Conservation (phyloP, 164 flowering plant species). For the Annona cherimola region DNA sequence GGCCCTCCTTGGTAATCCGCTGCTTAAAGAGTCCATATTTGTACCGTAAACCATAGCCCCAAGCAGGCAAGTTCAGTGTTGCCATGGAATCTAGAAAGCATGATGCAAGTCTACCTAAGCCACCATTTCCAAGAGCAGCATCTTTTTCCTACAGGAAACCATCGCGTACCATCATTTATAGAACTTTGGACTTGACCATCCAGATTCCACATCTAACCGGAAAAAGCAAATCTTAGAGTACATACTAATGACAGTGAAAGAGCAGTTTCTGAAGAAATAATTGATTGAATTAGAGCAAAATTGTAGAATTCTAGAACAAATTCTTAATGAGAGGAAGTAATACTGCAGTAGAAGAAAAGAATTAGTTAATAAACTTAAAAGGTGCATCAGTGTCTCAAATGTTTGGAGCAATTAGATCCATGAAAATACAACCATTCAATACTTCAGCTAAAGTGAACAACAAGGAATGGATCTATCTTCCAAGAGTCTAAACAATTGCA, state of each 20-base stretch:
- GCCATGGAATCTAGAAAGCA: constrained; percentile 98
- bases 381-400: background rate
- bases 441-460: background rate
- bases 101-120: constrained; percentile 96
- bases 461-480: background rate
- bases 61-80: constrained; percentile 89
- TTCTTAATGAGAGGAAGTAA: background rate
- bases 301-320: background rate
- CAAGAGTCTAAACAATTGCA: background rate
- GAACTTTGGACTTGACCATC: background rate
- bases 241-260: background rate
- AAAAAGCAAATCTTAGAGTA: background rate
- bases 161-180: background rate
- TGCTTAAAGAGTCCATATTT: constrained; percentile 96
- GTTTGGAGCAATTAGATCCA: background rate
- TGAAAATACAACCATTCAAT: background rate
- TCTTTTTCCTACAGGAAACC: constrained; percentile 71
- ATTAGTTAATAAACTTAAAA: background rate
- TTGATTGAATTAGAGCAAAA: background rate
- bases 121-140: constrained; percentile 99
- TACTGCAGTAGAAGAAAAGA: background rate
- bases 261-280: background rate
- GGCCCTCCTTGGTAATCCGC: constrained; percentile 67
- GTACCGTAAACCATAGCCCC: constrained; percentile 98
- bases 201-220: background rate